Evolutionary conservation across 495 filamentous ascomycete species (phyloP), one percentile per base, ranked within the genome.

Genomic region (Talaromyces wortmannii): DNA sequence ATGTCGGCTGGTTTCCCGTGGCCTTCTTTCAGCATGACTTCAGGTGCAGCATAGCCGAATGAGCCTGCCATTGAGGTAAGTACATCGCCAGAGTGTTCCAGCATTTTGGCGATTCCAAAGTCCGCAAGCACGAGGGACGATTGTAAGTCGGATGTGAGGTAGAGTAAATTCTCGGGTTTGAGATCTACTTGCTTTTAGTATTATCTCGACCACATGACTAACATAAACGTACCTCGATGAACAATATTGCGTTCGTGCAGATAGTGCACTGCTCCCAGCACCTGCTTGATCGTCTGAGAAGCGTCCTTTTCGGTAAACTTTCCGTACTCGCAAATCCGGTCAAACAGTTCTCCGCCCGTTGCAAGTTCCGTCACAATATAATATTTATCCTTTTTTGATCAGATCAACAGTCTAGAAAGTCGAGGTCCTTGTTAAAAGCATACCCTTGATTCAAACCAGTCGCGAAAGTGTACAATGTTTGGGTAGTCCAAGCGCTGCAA

Each of bases 221-320:
- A 31, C 6, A 31, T 16, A 52, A 52, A 56, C 77, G 52, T 63
- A 92, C 92, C 92, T 86, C 94, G 80, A 69, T 99, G 94, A 44
- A 99, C 94, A 50, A 99, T 91, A 65, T 96, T 95, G 63, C 92
- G 91, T 61, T 86, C 77, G 68, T 99, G 94, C 40, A 99, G 82
- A 64, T 96, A 97, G 73, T 96, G 79, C 64, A 99, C 94, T 11
- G 94, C 94, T 45, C 88, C 91, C 23, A 99, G 79, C 40, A 99
- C 90, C 73, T 99, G 90, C 56, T 88, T 89, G 62, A 99, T 95
- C 48, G 92, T 96, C 67, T 95, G 90, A 8, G 91, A 92, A 8
- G 92, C 94, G 73, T 99, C 94, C 78, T 96, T 97, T 69, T 99
- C 94, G 30, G 94, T 99, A 74, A 99, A 99, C 69, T 92, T 95